Evolutionary conservation across 2,329 filamentous ascomycete genomes (phyloP).

Genomic region (Fusarium verrucosum): DNA sequence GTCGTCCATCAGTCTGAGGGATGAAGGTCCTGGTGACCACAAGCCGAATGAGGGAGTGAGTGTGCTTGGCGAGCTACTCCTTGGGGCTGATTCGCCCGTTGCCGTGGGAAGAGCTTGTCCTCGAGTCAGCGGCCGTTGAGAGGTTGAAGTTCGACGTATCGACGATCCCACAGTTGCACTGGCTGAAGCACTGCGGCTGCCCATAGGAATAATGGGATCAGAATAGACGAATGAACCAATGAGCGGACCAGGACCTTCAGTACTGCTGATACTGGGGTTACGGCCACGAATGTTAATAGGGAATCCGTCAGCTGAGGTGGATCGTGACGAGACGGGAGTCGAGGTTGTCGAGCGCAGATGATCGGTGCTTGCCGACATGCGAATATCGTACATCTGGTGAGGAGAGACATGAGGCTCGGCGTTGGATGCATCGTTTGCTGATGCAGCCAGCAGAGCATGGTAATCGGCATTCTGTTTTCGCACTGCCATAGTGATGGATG

Average conservation of each 20-base stretch:
- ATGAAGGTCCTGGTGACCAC: conserved; percentile 51
- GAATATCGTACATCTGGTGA: conserved; percentile 75
- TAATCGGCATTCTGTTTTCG: conserved; percentile 62
- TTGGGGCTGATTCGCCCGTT: conserved; percentile 27
- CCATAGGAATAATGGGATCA: conserved; percentile 53
- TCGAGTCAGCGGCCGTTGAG: conserved; percentile 40
- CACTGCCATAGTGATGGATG: conserved; percentile 89
- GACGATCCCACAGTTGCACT: conserved; percentile 49
- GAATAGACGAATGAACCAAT: conserved; percentile 53
- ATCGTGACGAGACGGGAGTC: conserved; percentile 49
- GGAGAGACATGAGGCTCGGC: conserved; percentile 54
- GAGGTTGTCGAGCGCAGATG: conserved; percentile 66
- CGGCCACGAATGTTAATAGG: conserved; percentile 35
- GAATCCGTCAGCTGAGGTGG: conserved; percentile 46
- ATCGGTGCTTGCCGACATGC: conserved; percentile 77
- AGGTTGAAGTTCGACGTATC: conserved; percentile 45
- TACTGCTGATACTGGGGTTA: conserved; percentile 38
- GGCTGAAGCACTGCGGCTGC: conserved; percentile 57
- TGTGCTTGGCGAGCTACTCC: conserved; percentile 35
- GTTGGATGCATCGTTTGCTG: conserved; percentile 35
- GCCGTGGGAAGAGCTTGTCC: conserved; percentile 29
- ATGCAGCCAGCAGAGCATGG: conserved; percentile 46
- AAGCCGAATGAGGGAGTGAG: conserved; percentile 43
- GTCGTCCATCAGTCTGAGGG: conserved; percentile 56
- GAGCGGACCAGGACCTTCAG: conserved; percentile 40